Conservation (phyloP, 1,284 basidiomycete genomes). For the Trametes sp. region DNA sequence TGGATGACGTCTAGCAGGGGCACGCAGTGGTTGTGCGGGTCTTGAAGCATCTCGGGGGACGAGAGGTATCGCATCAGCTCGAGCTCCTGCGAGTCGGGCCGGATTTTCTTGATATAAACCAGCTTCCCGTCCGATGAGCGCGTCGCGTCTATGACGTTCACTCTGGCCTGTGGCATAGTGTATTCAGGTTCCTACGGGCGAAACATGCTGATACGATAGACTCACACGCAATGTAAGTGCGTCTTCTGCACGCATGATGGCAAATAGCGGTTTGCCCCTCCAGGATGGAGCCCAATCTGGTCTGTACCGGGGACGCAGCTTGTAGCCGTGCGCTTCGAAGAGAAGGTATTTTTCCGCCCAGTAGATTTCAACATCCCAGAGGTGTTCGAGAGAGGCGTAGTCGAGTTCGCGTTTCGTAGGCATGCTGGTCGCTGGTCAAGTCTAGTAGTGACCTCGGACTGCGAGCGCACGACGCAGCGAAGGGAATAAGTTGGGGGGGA, state of each 20-base stretch:
- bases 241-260: slow-evolving; percentile 1
- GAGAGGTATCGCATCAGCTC: slow-evolving; percentile 11
- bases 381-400: background rate
- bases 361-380: background rate
- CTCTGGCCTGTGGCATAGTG: slow-evolving; percentile 1
- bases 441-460: too few relatives aligned
- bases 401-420: background rate
- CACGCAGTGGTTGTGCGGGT: slow-evolving; percentile 41
- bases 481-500: too few relatives aligned
- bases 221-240: background rate
- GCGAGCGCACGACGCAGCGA: too few relatives aligned
- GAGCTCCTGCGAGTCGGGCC: slow-evolving; percentile 28
- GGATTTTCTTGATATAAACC: slow-evolving; percentile 38
- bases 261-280: background rate
- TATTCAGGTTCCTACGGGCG: too few relatives aligned
- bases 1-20: slow-evolving; percentile 40
- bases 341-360: background rate
- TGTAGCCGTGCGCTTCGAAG: background rate
- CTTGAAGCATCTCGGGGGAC: slow-evolving; percentile 17
- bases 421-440: too few relatives aligned
- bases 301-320: background rate
- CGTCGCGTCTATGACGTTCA: slow-evolving; percentile 36
- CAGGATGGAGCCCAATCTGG: background rate
- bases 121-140: slow-evolving; percentile 33
- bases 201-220: background rate